These are phyloP conservation scores for Metarhizium rileyi DNA, from an alignment of 2,329 filamentous ascomycete species.

Conservation along the genomic window DNA sequence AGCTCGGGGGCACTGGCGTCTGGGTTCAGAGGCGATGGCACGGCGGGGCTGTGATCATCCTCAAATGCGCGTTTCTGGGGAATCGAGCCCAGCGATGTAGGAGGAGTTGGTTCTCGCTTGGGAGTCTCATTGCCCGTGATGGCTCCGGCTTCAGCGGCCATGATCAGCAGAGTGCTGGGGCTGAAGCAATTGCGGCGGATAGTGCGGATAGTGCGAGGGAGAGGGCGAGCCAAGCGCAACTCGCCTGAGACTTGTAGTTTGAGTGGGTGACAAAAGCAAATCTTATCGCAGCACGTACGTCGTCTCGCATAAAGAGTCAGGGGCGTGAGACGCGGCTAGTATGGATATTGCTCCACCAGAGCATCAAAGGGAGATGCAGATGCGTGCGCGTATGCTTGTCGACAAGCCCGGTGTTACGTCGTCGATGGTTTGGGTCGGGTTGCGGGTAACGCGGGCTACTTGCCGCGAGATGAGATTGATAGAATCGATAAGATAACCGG, in stretches of 20 bases:
- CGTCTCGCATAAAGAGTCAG: no score
- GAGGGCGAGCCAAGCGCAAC: no score
- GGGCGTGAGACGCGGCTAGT: neutral
- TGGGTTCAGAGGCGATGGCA: constrained; percentile 67
- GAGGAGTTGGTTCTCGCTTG: constrained; percentile 32
- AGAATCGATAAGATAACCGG: constrained; percentile 7
- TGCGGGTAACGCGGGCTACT: neutral
- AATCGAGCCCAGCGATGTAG: constrained; percentile 34
- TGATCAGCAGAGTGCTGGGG: neutral
- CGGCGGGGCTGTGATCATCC: constrained; percentile 58
- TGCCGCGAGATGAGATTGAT: constrained; percentile 5
- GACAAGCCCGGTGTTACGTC: neutral
- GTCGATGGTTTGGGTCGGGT: neutral
- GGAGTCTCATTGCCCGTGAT: constrained; percentile 27
- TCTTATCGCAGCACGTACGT: no score
- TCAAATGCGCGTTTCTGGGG: constrained; percentile 59
- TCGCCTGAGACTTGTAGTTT: no score
- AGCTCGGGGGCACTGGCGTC: constrained; percentile 38
- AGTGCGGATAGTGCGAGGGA: no score
- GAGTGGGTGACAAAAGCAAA: no score
- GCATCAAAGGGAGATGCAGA: neutral
- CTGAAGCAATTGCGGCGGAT: neutral
- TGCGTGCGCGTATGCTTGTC: neutral
- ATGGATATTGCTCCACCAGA: neutral
- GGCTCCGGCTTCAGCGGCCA: constrained; percentile 15